Conservation (phyloP, 2,329 filamentous ascomycete species). For the Apiospora pterosperma region DNA sequence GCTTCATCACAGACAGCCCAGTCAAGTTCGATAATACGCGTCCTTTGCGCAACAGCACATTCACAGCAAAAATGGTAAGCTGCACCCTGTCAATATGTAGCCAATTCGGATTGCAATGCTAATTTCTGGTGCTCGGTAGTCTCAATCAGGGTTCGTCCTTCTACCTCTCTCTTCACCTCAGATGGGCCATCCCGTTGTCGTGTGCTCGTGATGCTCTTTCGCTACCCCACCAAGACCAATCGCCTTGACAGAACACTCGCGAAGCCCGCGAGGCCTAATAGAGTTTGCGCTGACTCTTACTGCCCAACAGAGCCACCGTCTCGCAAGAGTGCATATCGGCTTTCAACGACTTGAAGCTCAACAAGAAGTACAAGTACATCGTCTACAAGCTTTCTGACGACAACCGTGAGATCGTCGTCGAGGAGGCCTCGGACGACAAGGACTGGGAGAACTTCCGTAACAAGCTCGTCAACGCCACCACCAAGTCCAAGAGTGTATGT, state of each 20-base stretch:
- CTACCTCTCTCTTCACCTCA: not conserved
- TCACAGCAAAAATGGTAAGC: slow-evolving; percentile 3
- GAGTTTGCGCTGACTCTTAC: not conserved
- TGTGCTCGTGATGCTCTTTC: not conserved
- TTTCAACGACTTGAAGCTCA: slow-evolving; percentile 82
- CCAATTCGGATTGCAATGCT: not conserved
- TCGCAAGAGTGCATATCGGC: slow-evolving; percentile 65
- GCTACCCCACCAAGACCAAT: not conserved
- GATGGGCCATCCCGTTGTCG: not conserved
- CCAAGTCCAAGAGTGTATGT: slow-evolving; percentile 66
- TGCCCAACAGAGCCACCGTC: slow-evolving; percentile 63
- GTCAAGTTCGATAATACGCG: not conserved
- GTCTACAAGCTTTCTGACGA: slow-evolving; percentile 85
- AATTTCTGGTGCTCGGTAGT: slow-evolving; percentile 36
- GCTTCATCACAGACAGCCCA: slow-evolving; percentile 4
- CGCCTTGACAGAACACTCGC: not conserved
- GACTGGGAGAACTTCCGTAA: slow-evolving; percentile 74
- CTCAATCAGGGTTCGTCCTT: slow-evolving; percentile 64
- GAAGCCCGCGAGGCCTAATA: not conserved
- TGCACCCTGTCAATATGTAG: not conserved
- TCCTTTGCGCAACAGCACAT: not conserved
- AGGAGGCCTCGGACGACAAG: slow-evolving; percentile 63
- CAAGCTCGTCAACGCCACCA: slow-evolving; percentile 70
- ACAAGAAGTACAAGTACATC: slow-evolving; percentile 80
- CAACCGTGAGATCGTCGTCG: slow-evolving; percentile 78